Percentiles rank a stretch among this genome's conserved stretches.
phyloP scores from a whole-genome alignment of 139 green algal species.

The Deuterostichococcus epilithicus region DNA sequence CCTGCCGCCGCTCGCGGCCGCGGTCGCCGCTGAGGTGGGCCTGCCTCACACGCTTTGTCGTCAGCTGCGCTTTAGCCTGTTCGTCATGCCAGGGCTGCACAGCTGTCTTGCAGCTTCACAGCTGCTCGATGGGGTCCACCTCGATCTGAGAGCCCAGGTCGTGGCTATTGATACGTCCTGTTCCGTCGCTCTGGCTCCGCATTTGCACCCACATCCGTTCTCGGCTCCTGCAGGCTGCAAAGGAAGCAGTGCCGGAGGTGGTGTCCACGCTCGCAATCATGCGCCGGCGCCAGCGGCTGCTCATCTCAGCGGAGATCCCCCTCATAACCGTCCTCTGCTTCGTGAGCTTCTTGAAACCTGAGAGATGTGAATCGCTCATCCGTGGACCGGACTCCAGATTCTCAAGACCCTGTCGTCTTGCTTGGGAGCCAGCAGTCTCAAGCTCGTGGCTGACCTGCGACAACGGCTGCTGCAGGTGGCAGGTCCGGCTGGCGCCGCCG shows the following conservation, averaged over 20 bases:
- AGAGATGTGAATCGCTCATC: background rate
- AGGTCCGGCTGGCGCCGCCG: background rate
- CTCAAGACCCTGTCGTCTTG: background rate
- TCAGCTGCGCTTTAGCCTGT: background rate
- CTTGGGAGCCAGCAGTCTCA: background rate
- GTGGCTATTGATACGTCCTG: background rate
- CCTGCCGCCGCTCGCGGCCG: background rate
- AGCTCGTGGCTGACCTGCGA: background rate
- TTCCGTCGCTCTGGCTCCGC: no score
- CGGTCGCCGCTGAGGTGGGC: background rate
- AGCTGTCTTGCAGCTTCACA: background rate
- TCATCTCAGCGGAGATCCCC: constrained; percentile 11
- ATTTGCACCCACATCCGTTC: background rate
- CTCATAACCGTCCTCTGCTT: constrained; percentile 21
- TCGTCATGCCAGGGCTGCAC: background rate
- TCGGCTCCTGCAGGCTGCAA: background rate
- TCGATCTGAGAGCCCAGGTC: background rate
- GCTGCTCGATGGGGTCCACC: background rate
- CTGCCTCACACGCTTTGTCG: background rate
- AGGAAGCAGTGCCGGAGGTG: background rate
- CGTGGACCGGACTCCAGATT: background rate
- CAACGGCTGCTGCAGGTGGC: constrained; percentile 10
- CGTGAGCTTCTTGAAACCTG: background rate
- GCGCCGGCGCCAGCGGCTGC: constrained; percentile 14
- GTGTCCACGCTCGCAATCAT: background rate